phyloP scores from a whole-genome alignment of 257 asterid species.

The Plantago major region DNA sequence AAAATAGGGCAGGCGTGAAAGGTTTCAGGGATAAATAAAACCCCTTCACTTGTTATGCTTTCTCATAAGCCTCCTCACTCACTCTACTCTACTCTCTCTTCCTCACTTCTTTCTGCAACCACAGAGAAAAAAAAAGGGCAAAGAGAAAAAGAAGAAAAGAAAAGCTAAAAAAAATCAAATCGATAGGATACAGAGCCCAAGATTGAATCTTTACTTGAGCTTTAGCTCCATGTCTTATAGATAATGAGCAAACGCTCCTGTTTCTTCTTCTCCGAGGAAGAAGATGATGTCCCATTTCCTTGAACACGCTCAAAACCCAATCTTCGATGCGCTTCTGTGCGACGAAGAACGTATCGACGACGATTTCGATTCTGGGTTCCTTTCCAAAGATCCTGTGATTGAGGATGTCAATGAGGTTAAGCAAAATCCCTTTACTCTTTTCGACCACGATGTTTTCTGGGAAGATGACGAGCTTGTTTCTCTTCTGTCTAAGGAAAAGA shows the following conservation, averaged over 20 bases:
- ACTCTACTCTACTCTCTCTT: slow-evolving; percentile 6
- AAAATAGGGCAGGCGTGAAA: slow-evolving; percentile 78
- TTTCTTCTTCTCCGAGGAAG: slow-evolving; percentile 57
- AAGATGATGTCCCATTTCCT: slow-evolving; percentile 45
- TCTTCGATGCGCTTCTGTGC: slow-evolving; percentile 57
- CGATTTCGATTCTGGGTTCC: slow-evolving; percentile 30
- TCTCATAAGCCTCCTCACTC: slow-evolving; percentile 19
- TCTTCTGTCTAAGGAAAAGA: slow-evolving; percentile 59
- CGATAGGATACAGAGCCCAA: slow-evolving; percentile 50
- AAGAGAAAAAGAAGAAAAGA: slow-evolving; percentile 11
- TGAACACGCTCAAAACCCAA: slow-evolving; percentile 41
- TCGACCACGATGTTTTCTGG: slow-evolving; percentile 73
- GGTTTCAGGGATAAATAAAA: slow-evolving; percentile 69
- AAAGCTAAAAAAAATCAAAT: slow-evolving; percentile 17
- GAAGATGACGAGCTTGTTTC: slow-evolving; percentile 65
- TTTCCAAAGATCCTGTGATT: slow-evolving; percentile 25
- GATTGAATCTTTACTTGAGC: slow-evolving; percentile 33
- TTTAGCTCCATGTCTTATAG: slow-evolving; percentile 30
- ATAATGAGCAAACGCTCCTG: slow-evolving; percentile 47
- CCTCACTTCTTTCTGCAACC: slow-evolving; percentile 14
- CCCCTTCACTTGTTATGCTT: slow-evolving; percentile 37
- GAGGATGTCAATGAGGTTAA: slow-evolving; percentile 21
- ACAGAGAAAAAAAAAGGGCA: slow-evolving; percentile 16
- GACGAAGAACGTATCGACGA: slow-evolving; percentile 61
- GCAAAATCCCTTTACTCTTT: slow-evolving; percentile 33